These are phyloP conservation scores for Chaetomiaceae sp. DNA, from an alignment of 2,329 filamentous ascomycete genomes.

Conservation along the genomic window DNA sequence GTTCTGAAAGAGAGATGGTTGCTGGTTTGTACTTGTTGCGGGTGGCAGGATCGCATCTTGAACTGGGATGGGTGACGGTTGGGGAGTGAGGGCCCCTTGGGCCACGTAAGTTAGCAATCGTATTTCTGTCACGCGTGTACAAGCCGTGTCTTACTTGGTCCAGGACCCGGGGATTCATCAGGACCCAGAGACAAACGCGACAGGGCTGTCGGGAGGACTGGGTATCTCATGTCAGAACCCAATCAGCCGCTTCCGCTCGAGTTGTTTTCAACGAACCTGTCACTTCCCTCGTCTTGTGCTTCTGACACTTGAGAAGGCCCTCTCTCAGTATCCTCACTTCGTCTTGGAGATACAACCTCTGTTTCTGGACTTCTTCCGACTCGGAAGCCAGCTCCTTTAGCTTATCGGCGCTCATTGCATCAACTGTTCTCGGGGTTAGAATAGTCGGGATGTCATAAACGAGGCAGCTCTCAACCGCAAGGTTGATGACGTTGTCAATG, in stretches of 20 bases:
- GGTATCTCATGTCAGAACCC: background rate
- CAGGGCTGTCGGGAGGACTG: background rate
- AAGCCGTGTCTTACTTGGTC: too few relatives aligned
- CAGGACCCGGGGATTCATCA: too few relatives aligned
- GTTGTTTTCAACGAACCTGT: background rate
- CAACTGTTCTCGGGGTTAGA: conserved; percentile 37
- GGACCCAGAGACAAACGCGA: background rate
- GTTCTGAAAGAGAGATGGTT: background rate
- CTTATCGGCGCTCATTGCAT: conserved; percentile 32
- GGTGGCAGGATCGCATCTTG: background rate
- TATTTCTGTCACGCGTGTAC: too few relatives aligned
- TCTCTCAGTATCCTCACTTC: conserved; percentile 21
- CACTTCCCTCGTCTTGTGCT: conserved; percentile 12
- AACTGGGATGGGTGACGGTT: background rate
- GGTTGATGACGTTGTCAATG: conserved; percentile 44
- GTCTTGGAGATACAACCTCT: conserved; percentile 15
- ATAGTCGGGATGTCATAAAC: conserved; percentile 39
- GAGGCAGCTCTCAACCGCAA: conserved; percentile 47
- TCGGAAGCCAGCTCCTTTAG: conserved; percentile 32
- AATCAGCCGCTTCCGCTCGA: too few relatives aligned
- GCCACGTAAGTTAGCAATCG: background rate
- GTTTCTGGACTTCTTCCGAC: conserved; percentile 25
- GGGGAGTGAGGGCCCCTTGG: background rate
- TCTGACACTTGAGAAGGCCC: conserved; percentile 23
- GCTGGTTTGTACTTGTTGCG: background rate